A percentile compares a stretch with the other conserved stretches of the same genome.
phyloP scores from a whole-genome alignment of 164 flowering plant genomes.

The Nymphaea colorata region DNA sequence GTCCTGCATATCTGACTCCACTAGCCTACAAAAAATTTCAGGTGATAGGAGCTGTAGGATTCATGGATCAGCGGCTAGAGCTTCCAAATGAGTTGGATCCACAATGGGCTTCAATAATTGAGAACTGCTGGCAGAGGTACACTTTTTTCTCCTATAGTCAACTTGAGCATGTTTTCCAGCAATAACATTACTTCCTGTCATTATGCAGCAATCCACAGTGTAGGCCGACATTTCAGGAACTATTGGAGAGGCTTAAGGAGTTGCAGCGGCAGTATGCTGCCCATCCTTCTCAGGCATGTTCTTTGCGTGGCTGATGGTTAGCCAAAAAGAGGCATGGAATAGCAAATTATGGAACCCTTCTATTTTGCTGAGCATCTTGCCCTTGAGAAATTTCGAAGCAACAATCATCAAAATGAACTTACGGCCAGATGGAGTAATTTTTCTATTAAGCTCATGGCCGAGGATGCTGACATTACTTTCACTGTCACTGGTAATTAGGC shows the following conservation, averaged over 20 bases:
- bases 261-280: constrained; percentile 46
- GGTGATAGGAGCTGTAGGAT: constrained; percentile 97
- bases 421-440: too few species aligned
- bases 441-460: too few species aligned
- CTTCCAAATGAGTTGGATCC: constrained; percentile 77
- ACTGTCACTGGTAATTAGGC: too few species aligned
- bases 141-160: background rate
- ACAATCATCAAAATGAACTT: too few species aligned
- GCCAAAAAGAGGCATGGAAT: too few species aligned
- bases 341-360: too few species aligned
- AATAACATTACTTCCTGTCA: background rate
- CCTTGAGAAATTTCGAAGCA: too few species aligned
- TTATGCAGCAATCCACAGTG: constrained; percentile 46
- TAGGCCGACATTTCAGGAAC: constrained; percentile 77
- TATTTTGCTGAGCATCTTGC: too few species aligned
- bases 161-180: background rate
- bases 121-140: constrained; percentile 94
- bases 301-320: constrained; percentile 11
- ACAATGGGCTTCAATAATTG: constrained; percentile 67
- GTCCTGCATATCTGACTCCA: background rate
- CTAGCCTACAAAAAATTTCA: constrained; percentile 9
- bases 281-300: constrained; percentile 34
- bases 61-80: constrained; percentile 88
- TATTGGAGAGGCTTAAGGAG: constrained; percentile 59
- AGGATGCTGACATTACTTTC: too few species aligned